Evolutionary conservation across 495 filamentous ascomycete genomes (phyloP), one percentile per base, ranked within the genome.

Genomic region (Trichoderma virens): DNA sequence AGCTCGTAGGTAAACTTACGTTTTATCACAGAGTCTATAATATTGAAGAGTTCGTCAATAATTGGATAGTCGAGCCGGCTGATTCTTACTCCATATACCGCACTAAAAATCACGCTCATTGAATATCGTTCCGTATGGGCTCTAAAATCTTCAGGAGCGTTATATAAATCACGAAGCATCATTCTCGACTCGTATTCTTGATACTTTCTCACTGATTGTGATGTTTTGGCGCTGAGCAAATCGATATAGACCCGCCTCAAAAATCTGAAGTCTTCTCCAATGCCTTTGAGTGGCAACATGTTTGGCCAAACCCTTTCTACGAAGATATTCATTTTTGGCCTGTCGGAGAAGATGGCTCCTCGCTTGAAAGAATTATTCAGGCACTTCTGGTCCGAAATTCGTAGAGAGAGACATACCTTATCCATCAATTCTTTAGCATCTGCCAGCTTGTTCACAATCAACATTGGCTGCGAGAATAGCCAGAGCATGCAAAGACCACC

Each of bases 31-130:
- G 3, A 8, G 23, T 14, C 11, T 23, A 14, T n/a, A 28, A 56
- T 27, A 3, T 28, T n/a, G 7, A 27, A 27, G 5, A 56, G 47
- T n/a, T 56, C 47, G 23, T 11, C 47, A 14, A 56, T 30, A 8
- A 56, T 8, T 3, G 47, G 47, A 30, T 56, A 27, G 23, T 25
- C 23, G 1, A 28, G 47, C 2, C 23, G 47, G 25, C 47, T 28
- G 25, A 56, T 27, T 27, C 47, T 27, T 11, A 28, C 47, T 14
- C 47, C 47, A 16, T 56, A 56, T 7, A 56, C 47, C 6, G 47
- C 47, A n/a, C 47, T 56, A 23, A 56, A 56, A n/a, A 56, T 56
- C 23, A 56, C 47, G 16, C 47, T 56, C 7, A 14, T 56, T 56
- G 47, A 27, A 56, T 11, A 28, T 2, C 23, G 8, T 5, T 27